Conservation (phyloP, 208 protist genomes). For the Leishmania gerbilli region DNA sequence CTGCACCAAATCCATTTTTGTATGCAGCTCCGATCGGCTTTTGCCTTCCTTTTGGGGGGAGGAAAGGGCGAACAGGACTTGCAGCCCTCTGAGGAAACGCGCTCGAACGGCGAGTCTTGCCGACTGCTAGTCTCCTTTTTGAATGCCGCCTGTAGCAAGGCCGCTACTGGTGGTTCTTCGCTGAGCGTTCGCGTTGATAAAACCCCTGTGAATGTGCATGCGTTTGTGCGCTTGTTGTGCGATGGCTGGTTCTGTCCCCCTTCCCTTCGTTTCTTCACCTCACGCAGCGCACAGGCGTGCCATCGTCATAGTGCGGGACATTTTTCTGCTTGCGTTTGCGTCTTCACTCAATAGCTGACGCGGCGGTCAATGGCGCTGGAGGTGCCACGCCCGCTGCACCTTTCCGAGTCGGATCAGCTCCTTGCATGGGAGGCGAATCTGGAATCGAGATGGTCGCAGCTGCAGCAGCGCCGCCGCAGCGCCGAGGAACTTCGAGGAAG, state of each 20-base stretch:
- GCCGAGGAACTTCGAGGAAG: conserved; percentile 2
- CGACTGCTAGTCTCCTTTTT: background rate
- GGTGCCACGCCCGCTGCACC: conserved; percentile 4
- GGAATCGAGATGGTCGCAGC: conserved; percentile 14
- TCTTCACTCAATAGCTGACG: background rate
- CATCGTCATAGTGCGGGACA: background rate
- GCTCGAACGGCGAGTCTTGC: background rate
- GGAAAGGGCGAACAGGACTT: background rate
- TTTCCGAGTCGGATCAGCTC: conserved; percentile 19
- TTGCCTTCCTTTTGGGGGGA: background rate
- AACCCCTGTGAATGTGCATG: background rate
- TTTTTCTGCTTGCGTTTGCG: background rate
- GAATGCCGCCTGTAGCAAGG: background rate
- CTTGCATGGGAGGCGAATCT: conserved; percentile 18
- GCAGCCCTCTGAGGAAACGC: background rate
- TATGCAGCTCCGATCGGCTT: background rate
- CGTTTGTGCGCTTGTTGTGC: background rate
- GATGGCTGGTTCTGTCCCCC: background rate
- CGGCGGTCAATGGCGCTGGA: conserved; percentile 11
- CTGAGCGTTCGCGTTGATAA: background rate
- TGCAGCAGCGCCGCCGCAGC: conserved; percentile 8
- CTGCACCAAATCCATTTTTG: background rate
- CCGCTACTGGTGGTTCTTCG: background rate
- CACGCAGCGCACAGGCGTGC: background rate
- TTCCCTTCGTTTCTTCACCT: background rate